A percentile compares a stretch with the other conserved stretches of the same genome.
Evolutionary conservation across 1,284 basidiomycete genomes (phyloP).

Genomic region (Cystobasidium slooffiae): DNA sequence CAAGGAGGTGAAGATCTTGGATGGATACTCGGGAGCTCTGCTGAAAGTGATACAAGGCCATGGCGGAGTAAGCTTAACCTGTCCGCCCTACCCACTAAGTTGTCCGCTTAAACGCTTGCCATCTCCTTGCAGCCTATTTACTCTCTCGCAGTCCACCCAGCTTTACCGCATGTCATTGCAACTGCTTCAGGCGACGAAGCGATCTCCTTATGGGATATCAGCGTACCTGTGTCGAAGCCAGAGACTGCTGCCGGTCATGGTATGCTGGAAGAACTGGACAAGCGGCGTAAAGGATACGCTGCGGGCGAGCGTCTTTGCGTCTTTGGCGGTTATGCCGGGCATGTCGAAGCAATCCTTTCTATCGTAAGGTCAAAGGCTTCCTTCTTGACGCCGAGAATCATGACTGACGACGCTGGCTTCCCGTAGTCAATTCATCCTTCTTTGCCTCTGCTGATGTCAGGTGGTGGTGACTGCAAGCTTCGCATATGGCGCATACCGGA

Average conservation of each 20-base stretch:
- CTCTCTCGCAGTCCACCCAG: conserved; percentile 32
- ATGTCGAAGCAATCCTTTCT: conserved; percentile 37
- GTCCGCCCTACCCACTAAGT: background rate
- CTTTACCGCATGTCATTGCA: conserved; percentile 35
- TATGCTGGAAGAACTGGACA: conserved; percentile 16
- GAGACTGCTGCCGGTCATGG: conserved; percentile 13
- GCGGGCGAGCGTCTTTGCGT: conserved; percentile 20
- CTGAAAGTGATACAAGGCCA: conserved; percentile 40
- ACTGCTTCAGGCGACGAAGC: conserved; percentile 32
- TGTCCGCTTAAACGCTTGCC: background rate
- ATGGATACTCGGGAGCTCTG: conserved; percentile 37
- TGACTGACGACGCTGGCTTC: background rate
- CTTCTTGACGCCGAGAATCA: background rate
- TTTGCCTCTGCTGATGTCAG: conserved; percentile 26
- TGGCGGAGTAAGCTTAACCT: conserved; percentile 15
- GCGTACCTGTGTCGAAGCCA: conserved; percentile 35
- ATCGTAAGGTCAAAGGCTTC: conserved; percentile 10
- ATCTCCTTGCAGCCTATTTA: conserved; percentile 30
- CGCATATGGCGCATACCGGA: conserved; percentile 38
- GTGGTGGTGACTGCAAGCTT: conserved; percentile 38
- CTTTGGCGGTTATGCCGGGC: conserved; percentile 36
- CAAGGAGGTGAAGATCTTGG: conserved; percentile 38
- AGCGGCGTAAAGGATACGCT: conserved; percentile 42
- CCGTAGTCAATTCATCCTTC: conserved; percentile 33
- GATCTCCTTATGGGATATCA: conserved; percentile 41